Evolutionary conservation across 2,329 filamentous ascomycete genomes (phyloP), one percentile per base, ranked within the genome.

Genomic region (Fusarium sp.): DNA sequence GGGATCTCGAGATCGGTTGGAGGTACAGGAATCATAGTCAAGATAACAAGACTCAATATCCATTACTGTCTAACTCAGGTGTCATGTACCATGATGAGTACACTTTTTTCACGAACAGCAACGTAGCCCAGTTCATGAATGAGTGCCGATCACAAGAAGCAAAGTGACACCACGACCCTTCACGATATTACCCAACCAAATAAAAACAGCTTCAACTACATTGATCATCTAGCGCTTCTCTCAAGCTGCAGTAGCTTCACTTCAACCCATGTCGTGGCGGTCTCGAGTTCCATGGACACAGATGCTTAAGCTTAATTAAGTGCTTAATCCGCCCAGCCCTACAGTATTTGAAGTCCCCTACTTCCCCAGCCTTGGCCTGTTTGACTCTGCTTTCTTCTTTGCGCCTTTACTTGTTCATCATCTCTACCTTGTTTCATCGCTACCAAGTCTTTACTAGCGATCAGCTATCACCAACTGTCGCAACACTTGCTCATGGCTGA

Each of bases 281-380:
- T 66, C 48, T 67, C 63, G 49, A 46, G 49, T 27, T 13, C 43
- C 18, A 22, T 53, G 38, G 32, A 22, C 52, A 46, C 59, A 34
- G 12, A 45, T 27, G 22, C 24, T 55, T 65, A 66, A 66, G 63
- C 63, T 66, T 66, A 55, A 48, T 55, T 67, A 44, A 62, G 44
- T 62, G 55, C 47, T 18, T 45, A 44, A 49, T 25, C 47, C 47
- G 25, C 16, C 34, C 30, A 62, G 55, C 62, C 63, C 18, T 55
- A 45, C 62, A 30, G 48, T 66, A 66, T 66, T 62, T 66, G 20
- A 66, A 67, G 55, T 16, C 48, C 62, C 10, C 45, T 22, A 16
- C 10, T 11, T 24, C 32, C 62, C 55, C 62, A 48, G 47, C 5
- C 24, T 65, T n/a, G 30, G 15, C 22, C 8, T 6, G 15, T 7